Evolutionary conservation across 495 filamentous ascomycete species (phyloP).

Genomic region (Penicillium bovifimosum): DNA sequence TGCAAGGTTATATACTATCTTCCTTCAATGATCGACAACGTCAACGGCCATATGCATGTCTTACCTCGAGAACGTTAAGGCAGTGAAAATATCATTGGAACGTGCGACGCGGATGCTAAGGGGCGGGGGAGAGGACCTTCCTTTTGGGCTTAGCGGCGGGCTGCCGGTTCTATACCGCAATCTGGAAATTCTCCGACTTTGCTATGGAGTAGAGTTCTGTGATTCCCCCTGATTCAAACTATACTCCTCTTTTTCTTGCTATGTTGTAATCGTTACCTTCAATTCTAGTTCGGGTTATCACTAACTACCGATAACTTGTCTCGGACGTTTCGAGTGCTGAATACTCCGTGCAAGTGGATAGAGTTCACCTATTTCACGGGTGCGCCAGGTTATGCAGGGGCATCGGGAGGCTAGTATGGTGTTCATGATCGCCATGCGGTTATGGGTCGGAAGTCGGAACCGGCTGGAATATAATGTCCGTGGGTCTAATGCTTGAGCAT

Average conservation of each 20-base stretch:
- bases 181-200: constrained; percentile 24
- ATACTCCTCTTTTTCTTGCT: constrained; percentile 8
- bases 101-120: neutral
- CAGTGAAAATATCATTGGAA: neutral
- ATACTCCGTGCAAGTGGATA: neutral
- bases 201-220: too few relatives aligned
- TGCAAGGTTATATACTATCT: neutral
- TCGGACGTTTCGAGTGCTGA: constrained; percentile 6
- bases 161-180: constrained; percentile 20
- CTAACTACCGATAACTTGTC: neutral
- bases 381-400: neutral
- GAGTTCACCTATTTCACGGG: neutral
- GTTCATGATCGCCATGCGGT: neutral
- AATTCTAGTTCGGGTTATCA: neutral
- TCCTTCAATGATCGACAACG: neutral
- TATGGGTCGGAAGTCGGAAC: neutral
- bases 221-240: constrained; percentile 16
- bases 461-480: neutral
- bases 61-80: neutral
- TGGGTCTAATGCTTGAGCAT: neutral
- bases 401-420: neutral
- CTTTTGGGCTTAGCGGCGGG: constrained; percentile 14
- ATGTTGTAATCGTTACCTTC: neutral
- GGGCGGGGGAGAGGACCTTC: neutral
- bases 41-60: neutral